Evolutionary conservation across 148 eudicot genomes (phyloP).

Genomic region (Heliamphora exappendiculata): DNA sequence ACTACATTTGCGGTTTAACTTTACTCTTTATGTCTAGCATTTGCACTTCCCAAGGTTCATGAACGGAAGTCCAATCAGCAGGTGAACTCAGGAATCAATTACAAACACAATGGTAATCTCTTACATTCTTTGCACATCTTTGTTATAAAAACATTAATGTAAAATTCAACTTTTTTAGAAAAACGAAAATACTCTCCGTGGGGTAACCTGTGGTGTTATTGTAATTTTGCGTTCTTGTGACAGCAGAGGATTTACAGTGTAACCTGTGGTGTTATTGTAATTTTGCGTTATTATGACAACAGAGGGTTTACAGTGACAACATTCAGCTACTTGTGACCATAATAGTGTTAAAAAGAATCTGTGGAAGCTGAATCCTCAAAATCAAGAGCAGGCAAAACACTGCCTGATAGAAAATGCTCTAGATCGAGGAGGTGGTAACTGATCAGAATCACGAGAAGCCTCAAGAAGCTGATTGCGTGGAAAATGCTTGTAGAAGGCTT

Average conservation of each 20-base stretch:
- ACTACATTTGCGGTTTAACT: too few species aligned
- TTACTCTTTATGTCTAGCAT: too few species aligned
- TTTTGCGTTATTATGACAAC: not conserved
- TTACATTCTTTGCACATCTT: too few species aligned
- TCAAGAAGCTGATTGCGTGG: constrained; percentile 28
- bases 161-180: too few species aligned
- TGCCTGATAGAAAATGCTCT: constrained; percentile 32
- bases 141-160: too few species aligned
- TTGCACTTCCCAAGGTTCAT: too few species aligned
- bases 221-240: not conserved
- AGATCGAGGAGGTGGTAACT: constrained; percentile 14
- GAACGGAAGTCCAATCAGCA: too few species aligned
- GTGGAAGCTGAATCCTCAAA: not conserved
- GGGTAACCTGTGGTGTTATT: not conserved
- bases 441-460: not conserved
- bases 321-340: not conserved
- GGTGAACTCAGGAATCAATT: too few species aligned
- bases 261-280: not conserved
- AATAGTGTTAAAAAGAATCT: not conserved
- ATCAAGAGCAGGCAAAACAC: constrained; percentile 32
- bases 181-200: too few species aligned
- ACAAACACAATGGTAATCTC: too few species aligned
- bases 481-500: constrained; percentile 68
- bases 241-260: not conserved
- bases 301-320: not conserved